These are phyloP conservation scores for Dioscorea zingiberensis DNA, from an alignment of 106 monocot genomes.

Conservation along the genomic window DNA sequence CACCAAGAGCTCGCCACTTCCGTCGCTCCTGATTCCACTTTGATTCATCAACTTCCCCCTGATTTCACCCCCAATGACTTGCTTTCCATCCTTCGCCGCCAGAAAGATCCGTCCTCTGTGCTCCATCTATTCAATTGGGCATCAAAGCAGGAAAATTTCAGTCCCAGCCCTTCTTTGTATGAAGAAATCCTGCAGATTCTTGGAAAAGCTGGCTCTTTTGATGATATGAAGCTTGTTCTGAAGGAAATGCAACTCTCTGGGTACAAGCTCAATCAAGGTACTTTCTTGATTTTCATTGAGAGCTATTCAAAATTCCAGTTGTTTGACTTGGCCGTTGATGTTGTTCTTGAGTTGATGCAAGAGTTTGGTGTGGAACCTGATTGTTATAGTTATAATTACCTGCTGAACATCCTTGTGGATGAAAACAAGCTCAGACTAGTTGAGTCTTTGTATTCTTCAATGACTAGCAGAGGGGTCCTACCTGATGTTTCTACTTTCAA, in stretches of 20 bases:
- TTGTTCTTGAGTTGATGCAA: conserved; percentile 50
- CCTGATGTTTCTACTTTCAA: conserved; percentile 88
- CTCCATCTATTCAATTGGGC: conserved; percentile 50
- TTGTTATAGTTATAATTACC: conserved; percentile 45
- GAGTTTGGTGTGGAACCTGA: conserved; percentile 49
- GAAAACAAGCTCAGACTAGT: conserved; percentile 65
- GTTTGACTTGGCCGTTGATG: conserved; percentile 60
- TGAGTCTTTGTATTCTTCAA: conserved; percentile 64
- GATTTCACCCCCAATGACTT: conserved; percentile 56
- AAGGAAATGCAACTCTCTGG: conserved; percentile 45
- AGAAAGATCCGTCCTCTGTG: conserved; percentile 44
- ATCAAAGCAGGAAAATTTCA: conserved; percentile 25
- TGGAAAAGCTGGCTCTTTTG: conserved; percentile 53
- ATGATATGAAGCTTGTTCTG: conserved; percentile 44
- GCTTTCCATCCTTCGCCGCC: conserved; percentile 44
- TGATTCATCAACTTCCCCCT: conserved; percentile 27
- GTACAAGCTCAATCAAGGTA: conserved; percentile 35
- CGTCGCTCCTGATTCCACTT: conserved; percentile 1
- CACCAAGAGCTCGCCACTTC: conserved; percentile 7
- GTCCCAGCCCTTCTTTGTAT: conserved; percentile 26
- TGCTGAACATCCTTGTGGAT: conserved; percentile 75
- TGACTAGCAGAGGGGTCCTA: conserved; percentile 37
- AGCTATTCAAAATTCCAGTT: conserved; percentile 26
- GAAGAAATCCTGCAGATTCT: conserved; percentile 71
- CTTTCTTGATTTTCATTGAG: conserved; percentile 50